These are phyloP conservation scores for Pistacia integerrima DNA, from an alignment of 345 rosid species.

Conservation along the genomic window DNA sequence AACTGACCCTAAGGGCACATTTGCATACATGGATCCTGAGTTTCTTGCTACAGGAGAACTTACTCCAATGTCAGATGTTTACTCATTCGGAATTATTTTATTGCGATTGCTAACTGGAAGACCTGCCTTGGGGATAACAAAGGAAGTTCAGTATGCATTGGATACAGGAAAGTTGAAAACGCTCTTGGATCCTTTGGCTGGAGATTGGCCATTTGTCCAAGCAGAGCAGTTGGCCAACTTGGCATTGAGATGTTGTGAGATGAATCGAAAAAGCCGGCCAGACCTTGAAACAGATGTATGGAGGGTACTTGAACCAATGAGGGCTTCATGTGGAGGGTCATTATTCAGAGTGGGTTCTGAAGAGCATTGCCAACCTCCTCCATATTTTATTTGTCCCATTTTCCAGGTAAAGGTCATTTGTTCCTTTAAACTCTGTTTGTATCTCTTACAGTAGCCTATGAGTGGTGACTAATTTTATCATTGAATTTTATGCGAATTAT, in stretches of 20 bases:
- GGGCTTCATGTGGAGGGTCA: constrained; percentile 77
- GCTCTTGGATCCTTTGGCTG: constrained; percentile 86
- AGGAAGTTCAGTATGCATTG: constrained; percentile 68
- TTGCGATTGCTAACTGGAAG: constrained; percentile 77
- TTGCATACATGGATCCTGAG: constrained; percentile 80
- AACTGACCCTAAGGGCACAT: constrained; percentile 77
- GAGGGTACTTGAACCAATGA: constrained; percentile 89
- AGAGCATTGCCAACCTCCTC: constrained; percentile 60
- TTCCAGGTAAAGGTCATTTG: constrained; percentile 55
- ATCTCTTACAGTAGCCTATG: not conserved
- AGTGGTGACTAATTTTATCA: constrained; percentile 5
- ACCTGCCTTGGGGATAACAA: constrained; percentile 60
- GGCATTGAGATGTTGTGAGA: constrained; percentile 85
- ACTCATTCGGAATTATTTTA: constrained; percentile 79
- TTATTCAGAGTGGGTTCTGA: constrained; percentile 41
- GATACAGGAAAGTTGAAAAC: constrained; percentile 55
- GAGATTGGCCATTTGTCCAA: constrained; percentile 93
- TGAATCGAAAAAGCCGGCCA: constrained; percentile 67
- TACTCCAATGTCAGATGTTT: constrained; percentile 81
- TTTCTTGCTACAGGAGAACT: constrained; percentile 73
- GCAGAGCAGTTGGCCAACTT: constrained; percentile 80
- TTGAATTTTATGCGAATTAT: not conserved
- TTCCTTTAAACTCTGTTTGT: not conserved
- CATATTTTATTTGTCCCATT: constrained; percentile 82
- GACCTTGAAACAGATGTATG: constrained; percentile 78